Evolutionary conservation across 2,329 filamentous ascomycete species (phyloP).

Genomic region (Penicillium sp.): DNA sequence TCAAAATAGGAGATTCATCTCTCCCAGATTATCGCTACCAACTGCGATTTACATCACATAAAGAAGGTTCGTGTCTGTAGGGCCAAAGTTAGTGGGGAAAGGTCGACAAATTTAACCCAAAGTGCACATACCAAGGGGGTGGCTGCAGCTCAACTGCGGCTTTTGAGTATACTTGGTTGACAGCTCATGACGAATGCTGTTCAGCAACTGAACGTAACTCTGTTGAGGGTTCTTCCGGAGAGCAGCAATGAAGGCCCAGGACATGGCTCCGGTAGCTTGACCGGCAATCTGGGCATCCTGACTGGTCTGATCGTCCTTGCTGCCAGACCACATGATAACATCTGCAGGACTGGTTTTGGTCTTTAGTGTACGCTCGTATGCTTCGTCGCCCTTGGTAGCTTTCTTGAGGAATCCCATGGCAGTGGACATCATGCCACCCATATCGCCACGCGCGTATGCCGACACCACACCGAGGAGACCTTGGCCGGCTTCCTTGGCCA

Average conservation of each 20-base stretch:
- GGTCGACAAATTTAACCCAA: slow-evolving; percentile 4
- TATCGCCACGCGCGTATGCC: slow-evolving; percentile 78
- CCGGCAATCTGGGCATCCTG: slow-evolving; percentile 85
- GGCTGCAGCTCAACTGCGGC: slow-evolving; percentile 92
- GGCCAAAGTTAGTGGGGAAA: slow-evolving; percentile 14
- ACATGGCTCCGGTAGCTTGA: slow-evolving; percentile 96
- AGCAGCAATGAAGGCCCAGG: slow-evolving; percentile 89
- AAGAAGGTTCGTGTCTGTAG: slow-evolving; percentile 61
- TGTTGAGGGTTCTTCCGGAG: slow-evolving; percentile 92
- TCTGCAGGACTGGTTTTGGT: slow-evolving; percentile 94
- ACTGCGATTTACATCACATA: slow-evolving; percentile 61
- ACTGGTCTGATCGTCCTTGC: slow-evolving; percentile 93
- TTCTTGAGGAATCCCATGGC: slow-evolving; percentile 87
- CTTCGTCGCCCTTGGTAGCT: slow-evolving; percentile 73
- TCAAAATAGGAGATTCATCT: neutral
- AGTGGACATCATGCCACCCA: slow-evolving; percentile 74
- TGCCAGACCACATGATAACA: slow-evolving; percentile 97
- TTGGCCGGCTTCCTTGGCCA: slow-evolving; percentile 66
- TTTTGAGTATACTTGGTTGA: slow-evolving; percentile 87
- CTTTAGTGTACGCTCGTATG: slow-evolving; percentile 74
- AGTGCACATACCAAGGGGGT: slow-evolving; percentile 75
- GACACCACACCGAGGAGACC: slow-evolving; percentile 66
- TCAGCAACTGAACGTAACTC: slow-evolving; percentile 92
- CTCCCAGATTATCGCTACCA: neutral
- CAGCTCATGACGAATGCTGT: slow-evolving; percentile 89